These are phyloP conservation scores for Linnemannia exigua DNA, from an alignment of 192 early-diverging fungal genomes.

Conservation along the genomic window DNA sequence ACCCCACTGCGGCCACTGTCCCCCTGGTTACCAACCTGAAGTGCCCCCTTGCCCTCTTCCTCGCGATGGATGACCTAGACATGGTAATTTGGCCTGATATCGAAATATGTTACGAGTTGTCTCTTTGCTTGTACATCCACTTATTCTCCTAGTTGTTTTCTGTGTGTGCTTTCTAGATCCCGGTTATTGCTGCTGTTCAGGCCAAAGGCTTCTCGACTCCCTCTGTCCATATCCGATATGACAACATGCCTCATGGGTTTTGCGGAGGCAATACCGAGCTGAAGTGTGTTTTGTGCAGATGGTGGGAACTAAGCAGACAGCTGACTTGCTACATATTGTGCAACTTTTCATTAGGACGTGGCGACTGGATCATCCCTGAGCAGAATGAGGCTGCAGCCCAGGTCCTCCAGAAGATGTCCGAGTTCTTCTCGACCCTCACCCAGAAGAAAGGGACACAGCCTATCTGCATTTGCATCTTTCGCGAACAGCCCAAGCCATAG, in stretches of 20 bases:
- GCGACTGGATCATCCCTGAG: conserved; percentile 31
- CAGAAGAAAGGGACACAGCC: conserved; percentile 15
- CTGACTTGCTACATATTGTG: background rate
- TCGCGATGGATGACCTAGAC: conserved; percentile 19
- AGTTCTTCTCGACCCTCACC: conserved; percentile 17
- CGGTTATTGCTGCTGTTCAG: conserved; percentile 12
- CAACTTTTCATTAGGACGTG: conserved; percentile 5
- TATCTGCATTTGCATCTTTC: background rate
- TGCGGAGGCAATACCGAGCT: conserved; percentile 22
- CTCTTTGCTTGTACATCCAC: background rate
- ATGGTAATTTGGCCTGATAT: conserved; percentile 9
- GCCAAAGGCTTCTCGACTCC: conserved; percentile 11
- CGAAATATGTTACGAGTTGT: background rate
- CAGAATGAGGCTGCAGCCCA: conserved; percentile 17
- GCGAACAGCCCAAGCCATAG: background rate
- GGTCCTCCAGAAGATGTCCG: conserved; percentile 15
- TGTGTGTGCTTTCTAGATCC: background rate
- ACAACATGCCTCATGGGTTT: conserved; percentile 22
- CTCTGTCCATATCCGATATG: conserved; percentile 14
- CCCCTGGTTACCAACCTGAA: conserved; percentile 10
- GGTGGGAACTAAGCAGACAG: background rate
- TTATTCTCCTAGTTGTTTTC: background rate
- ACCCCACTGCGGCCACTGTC: conserved; percentile 12
- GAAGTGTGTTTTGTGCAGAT: background rate
- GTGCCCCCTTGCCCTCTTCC: conserved; percentile 24